Evolutionary conservation across 2,329 filamentous ascomycete genomes (phyloP).

Genomic region (Colletotrichum limetticola): DNA sequence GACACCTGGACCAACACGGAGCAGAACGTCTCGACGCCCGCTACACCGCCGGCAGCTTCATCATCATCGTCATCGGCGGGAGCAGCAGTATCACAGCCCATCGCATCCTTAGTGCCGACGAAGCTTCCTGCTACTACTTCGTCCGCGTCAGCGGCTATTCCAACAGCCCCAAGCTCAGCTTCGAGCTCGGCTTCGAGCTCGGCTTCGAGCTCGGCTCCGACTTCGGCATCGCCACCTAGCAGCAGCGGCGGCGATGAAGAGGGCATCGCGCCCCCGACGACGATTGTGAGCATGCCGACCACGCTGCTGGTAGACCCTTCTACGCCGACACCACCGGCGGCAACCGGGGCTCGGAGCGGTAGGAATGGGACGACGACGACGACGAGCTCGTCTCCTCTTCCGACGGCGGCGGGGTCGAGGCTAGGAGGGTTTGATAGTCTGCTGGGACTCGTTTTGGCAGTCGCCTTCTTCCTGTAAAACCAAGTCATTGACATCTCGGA

Average conservation of each 20-base stretch:
- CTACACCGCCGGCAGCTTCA: neutral
- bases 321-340: slow-evolving; percentile 16
- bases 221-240: neutral
- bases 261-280: slow-evolving; percentile 23
- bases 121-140: neutral
- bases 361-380: slow-evolving; percentile 5
- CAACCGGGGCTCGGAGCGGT: neutral
- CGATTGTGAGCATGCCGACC: slow-evolving; percentile 5
- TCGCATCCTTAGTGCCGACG: neutral
- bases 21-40: slow-evolving; percentile 17
- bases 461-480: neutral
- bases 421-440: neutral
- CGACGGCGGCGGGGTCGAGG: slow-evolving; percentile 21
- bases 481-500: no score
- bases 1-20: slow-evolving; percentile 34
- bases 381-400: neutral
- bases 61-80: neutral
- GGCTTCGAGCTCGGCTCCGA: neutral
- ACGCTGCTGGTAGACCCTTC: slow-evolving; percentile 23
- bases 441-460: neutral
- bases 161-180: neutral
- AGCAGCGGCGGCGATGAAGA: neutral
- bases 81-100: slow-evolving; percentile 2
- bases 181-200: neutral
- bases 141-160: neutral